These are phyloP conservation scores for Quercus gilva DNA, from an alignment of 306 rosid species.

Conservation along the genomic window DNA sequence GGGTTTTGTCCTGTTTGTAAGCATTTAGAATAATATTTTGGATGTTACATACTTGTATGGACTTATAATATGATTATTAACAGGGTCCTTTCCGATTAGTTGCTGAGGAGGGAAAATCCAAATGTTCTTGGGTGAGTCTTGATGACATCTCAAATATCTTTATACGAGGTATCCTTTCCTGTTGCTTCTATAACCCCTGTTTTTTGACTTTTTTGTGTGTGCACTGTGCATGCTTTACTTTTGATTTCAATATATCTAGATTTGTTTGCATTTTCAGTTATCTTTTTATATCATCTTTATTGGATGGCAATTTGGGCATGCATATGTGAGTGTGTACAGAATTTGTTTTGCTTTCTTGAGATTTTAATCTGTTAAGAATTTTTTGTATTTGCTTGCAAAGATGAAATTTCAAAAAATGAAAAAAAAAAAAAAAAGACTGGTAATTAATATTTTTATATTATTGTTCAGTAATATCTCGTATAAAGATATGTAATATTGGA, in stretches of 20 bases:
- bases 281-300: background rate
- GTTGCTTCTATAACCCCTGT: conserved; percentile 15
- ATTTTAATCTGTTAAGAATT: background rate
- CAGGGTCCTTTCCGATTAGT: conserved; percentile 97
- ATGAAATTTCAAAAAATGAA: background rate
- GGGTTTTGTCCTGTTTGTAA: too few species aligned
- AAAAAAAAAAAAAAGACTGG: background rate
- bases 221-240: too few species aligned
- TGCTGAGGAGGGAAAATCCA: conserved; percentile 96
- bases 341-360: background rate
- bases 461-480: background rate
- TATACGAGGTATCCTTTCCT: conserved; percentile 63
- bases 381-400: background rate
- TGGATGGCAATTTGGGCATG: background rate
- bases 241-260: background rate
- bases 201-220: background rate
- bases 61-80: conserved; percentile 12
- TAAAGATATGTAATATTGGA: background rate
- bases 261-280: background rate
- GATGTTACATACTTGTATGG: background rate
- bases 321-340: background rate
- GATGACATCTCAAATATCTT: conserved; percentile 84
- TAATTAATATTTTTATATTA: background rate
- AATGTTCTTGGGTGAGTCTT: conserved; percentile 97
- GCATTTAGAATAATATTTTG: background rate